Percentiles rank a stretch among this genome's conserved stretches.
phyloP scores from a whole-genome alignment of 1,139 yeast species.

The Magnusiomyces fungicola region DNA sequence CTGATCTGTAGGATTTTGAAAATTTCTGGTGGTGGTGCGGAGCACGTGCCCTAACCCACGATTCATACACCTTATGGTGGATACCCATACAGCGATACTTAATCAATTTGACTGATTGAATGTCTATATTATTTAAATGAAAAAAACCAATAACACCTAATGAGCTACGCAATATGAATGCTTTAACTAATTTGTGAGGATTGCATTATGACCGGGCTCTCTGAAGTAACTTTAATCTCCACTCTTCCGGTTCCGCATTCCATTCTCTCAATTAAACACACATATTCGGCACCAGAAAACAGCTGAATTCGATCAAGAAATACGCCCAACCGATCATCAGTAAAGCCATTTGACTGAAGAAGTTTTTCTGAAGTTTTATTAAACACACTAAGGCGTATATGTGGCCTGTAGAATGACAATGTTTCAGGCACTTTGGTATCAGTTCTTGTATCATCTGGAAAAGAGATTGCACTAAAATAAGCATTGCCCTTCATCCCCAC shows the following conservation, averaged over 20 bases:
- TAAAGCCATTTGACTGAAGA: slow-evolving; percentile 38
- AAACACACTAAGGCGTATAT: slow-evolving; percentile 28
- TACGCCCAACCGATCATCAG: slow-evolving; percentile 40
- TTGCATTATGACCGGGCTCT: slow-evolving; percentile 17
- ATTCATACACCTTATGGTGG: too few relatives aligned
- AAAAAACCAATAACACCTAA: too few relatives aligned
- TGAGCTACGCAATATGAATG: too few relatives aligned
- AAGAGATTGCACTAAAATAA: slow-evolving; percentile 9
- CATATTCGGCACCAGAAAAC: slow-evolving; percentile 15
- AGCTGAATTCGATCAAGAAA: slow-evolving; percentile 33
- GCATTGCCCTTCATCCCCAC: slow-evolving; percentile 13
- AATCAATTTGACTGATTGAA: too few relatives aligned
- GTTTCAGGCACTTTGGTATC: background rate
- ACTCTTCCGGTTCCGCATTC: slow-evolving; percentile 27
- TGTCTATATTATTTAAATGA: too few relatives aligned
- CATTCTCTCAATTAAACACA: slow-evolving; percentile 26
- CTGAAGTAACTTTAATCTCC: slow-evolving; percentile 18
- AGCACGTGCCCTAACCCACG: background rate
- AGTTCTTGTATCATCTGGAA: slow-evolving; percentile 2
- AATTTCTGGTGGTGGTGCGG: background rate
- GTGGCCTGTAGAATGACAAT: slow-evolving; percentile 21
- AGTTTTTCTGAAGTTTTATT: slow-evolving; percentile 20
- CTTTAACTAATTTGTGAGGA: too few relatives aligned
- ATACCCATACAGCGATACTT: too few relatives aligned
- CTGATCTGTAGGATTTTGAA: background rate